A percentile compares a stretch with the other conserved stretches of the same genome.
Conservation (phyloP, 2,329 filamentous ascomycete genomes). For the Ophiocordyceps camponoti-saundersi region DNA sequence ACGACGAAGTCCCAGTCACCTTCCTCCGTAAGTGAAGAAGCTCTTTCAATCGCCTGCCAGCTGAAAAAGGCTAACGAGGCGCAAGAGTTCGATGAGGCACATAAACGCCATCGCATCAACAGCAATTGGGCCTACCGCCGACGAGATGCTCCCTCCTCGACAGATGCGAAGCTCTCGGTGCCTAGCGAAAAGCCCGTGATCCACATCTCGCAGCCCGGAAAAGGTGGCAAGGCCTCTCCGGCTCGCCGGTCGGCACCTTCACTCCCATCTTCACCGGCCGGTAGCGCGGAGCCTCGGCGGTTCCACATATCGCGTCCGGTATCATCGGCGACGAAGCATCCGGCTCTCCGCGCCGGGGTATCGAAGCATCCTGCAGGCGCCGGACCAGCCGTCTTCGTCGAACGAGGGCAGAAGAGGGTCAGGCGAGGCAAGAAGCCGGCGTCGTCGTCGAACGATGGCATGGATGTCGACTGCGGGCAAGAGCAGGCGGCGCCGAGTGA, state of each 20-base stretch:
- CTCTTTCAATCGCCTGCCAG: constrained; percentile 1
- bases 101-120: constrained; percentile 34
- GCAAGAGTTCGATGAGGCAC: constrained; percentile 32
- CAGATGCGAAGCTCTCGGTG: constrained; percentile 6
- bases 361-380: constrained; percentile 25
- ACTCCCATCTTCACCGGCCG: neutral
- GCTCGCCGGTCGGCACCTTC: neutral
- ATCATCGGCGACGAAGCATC: constrained; percentile 14
- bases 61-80: constrained; percentile 3
- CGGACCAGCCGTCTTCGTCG: constrained; percentile 36
- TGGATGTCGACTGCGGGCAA: neutral
- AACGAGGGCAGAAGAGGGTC: constrained; percentile 26
- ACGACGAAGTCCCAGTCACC: constrained; percentile 33
- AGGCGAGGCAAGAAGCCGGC: neutral
- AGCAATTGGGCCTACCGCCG: constrained; percentile 39
- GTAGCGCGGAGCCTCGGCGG: constrained; percentile 19
- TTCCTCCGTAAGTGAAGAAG: constrained; percentile 32
- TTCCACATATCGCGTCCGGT: constrained; percentile 38
- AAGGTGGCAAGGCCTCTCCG: constrained; percentile 1
- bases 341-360: constrained; percentile 11
- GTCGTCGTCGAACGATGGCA: neutral
- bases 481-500: neutral
- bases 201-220: constrained; percentile 24
- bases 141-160: constrained; percentile 17
- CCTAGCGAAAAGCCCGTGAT: constrained; percentile 24